Percentiles rank a stretch among this genome's conserved stretches.
Evolutionary conservation across 441 rosid genomes (phyloP).

Genomic region (Syzygium malaccense): DNA sequence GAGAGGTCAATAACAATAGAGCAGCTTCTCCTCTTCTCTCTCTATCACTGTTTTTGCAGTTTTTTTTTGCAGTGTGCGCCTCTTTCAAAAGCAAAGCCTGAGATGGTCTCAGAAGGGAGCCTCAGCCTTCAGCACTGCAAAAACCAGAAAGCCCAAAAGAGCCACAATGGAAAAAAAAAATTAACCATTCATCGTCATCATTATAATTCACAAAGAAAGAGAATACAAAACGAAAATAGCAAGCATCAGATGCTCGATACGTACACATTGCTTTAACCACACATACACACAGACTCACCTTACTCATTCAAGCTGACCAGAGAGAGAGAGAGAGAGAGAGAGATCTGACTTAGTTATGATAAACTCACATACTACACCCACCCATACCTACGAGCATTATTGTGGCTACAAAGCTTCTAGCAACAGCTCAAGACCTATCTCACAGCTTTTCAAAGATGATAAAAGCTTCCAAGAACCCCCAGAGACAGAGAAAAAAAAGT

Average conservation of each 20-base stretch:
- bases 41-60: slow-evolving; percentile 10
- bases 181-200: background rate
- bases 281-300: background rate
- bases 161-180: background rate
- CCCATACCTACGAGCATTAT: background rate
- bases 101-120: slow-evolving; percentile 1
- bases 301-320: background rate
- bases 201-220: background rate
- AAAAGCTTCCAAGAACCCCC: background rate
- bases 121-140: slow-evolving; percentile 29
- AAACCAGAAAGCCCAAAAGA: background rate
- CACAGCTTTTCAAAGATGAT: slow-evolving; percentile 17
- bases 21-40: background rate
- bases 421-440: background rate
- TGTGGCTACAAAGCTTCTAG: background rate
- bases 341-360: background rate
- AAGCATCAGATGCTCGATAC: slow-evolving; percentile 21
- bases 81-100: slow-evolving; percentile 63
- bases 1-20: background rate
- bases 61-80: slow-evolving; percentile 43
- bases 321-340: background rate
- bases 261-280: background rate
- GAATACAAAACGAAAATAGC: background rate
- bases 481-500: background rate
- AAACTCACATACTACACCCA: background rate